These are phyloP conservation scores for Cyberlindnera amylophila DNA, from an alignment of 805 yeast genomes.

Conservation along the genomic window DNA sequence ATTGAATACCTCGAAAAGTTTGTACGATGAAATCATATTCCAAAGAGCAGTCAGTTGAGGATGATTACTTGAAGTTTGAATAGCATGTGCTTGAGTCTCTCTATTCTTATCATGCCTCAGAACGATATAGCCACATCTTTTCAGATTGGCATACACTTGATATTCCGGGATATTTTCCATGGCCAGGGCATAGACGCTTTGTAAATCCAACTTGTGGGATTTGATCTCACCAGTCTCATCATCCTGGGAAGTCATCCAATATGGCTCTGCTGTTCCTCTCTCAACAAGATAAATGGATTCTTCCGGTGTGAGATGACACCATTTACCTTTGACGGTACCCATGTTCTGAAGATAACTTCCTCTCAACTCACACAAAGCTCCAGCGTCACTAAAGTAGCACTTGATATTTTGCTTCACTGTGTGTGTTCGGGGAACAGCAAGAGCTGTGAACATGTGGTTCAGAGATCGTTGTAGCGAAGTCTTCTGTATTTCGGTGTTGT, in stretches of 20 bases:
- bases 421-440: constrained; percentile 46
- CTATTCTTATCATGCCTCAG: constrained; percentile 25
- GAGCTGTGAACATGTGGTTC: constrained; percentile 68
- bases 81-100: not conserved
- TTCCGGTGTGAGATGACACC: constrained; percentile 52
- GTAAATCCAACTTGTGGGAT: constrained; percentile 43
- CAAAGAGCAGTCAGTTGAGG: not conserved
- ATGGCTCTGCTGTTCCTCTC: constrained; percentile 62
- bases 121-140: constrained; percentile 75
- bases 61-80: not conserved
- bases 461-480: constrained; percentile 49
- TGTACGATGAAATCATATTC: not conserved
- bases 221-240: constrained; percentile 28
- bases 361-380: constrained; percentile 44
- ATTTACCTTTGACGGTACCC: constrained; percentile 52
- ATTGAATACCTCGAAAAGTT: not conserved
- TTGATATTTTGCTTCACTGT: constrained; percentile 42
- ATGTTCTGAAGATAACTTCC: constrained; percentile 74
- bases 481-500: constrained; percentile 57
- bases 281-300: constrained; percentile 79
- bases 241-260: constrained; percentile 17
- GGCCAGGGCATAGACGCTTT: constrained; percentile 56
- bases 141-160: constrained; percentile 68
- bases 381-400: constrained; percentile 43
- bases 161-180: constrained; percentile 47